Base-by-base conservation (phyloP, 352 stramenopile species). In the Phytophthora lateralis region DNA sequence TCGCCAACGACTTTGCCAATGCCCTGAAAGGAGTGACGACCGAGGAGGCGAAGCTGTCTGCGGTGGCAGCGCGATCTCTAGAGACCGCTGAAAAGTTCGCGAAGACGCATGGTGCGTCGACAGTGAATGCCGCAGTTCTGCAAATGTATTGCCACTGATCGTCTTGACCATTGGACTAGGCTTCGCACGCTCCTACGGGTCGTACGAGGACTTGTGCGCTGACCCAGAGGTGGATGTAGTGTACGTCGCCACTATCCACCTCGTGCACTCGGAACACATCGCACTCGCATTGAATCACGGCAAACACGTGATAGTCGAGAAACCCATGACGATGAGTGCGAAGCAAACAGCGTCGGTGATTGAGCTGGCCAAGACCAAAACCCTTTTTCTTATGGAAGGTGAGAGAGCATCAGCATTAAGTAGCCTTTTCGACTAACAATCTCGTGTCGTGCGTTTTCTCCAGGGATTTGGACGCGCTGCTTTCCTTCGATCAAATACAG, bases 221-320 rank as follows among this genome's bases (percentile, higher is more conserved):
- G 89, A 98, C 71, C 35, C 73, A 2, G 60, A 87, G 12, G 80
- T 98, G 18, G 83, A 97, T 29, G 88, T 96, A 32, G 80, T 97
- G 20, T 97, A 97, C 71, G 78, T 97, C 35, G 89, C 78, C 32
- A 97, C 91, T 44, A 66, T 97, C 18, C 88, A 97, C 72, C 73
- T 80, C 6, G 75, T 82, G 53, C 90, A 97, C 71, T 82, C 81
- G 47, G 67, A 79, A 8, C 81, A 94, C 54, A 82, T 82, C 30
- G 66, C 88, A 34, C 65, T 92, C 42, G 92, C 85, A 20, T 63
- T 98, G 0, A 58, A 80, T 6, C 75, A 88, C 42, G 76, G 78
- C 63, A 98, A 98, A 68, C 89, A 98, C 76, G 86, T 97, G 37
- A 69, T 98, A 7, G 78, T 98, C 45, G 93, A 98, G 68, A 98